Percentiles rank a stretch among this genome's conserved stretches.
phyloP scores from a whole-genome alignment of 2,329 filamentous ascomycete species.

The Penicillium brasilianum region DNA sequence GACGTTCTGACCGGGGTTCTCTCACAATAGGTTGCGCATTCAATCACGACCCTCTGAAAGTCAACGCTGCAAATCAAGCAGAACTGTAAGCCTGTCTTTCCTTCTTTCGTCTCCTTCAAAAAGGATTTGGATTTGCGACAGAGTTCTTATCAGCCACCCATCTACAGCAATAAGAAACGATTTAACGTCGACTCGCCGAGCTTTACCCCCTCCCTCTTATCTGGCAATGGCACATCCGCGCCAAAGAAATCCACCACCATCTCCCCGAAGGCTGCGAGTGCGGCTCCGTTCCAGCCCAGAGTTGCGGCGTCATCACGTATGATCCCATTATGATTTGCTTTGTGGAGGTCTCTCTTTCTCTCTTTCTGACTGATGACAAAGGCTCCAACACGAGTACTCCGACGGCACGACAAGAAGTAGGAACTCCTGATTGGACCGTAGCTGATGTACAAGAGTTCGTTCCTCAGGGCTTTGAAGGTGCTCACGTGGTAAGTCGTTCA shows the following conservation, averaged over 20 bases:
- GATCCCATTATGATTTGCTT: slow-evolving; percentile 9
- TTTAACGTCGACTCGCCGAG: slow-evolving; percentile 96
- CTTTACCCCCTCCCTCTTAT: slow-evolving; percentile 72
- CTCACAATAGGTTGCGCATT: slow-evolving; percentile 71
- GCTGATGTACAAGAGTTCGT: slow-evolving; percentile 57
- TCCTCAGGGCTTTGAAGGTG: slow-evolving; percentile 58
- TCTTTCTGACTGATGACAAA: slow-evolving; percentile 34
- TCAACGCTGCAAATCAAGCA: slow-evolving; percentile 47
- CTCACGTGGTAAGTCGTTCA: slow-evolving; percentile 53
- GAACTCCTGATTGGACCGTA: slow-evolving; percentile 51
- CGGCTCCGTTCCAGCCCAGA: slow-evolving; percentile 64
- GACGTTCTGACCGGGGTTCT: slow-evolving; percentile 10
- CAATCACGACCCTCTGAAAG: slow-evolving; percentile 79
- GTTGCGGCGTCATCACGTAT: slow-evolving; percentile 45
- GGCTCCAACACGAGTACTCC: slow-evolving; percentile 51
- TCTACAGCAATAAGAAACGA: slow-evolving; percentile 62
- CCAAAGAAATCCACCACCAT: slow-evolving; percentile 73
- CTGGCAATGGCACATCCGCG: slow-evolving; percentile 44
- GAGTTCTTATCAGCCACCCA: slow-evolving; percentile 1
- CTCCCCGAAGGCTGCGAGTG: slow-evolving; percentile 87
- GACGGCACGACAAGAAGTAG: slow-evolving; percentile 44
- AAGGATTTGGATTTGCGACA: neutral
- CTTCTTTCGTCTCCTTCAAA: neutral
- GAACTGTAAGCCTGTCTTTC: slow-evolving; percentile 43
- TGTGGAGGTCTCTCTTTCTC: slow-evolving; percentile 14